Evolutionary conservation across 2,329 filamentous ascomycete species (phyloP).

Genomic region (Didymellaceae sp.): DNA sequence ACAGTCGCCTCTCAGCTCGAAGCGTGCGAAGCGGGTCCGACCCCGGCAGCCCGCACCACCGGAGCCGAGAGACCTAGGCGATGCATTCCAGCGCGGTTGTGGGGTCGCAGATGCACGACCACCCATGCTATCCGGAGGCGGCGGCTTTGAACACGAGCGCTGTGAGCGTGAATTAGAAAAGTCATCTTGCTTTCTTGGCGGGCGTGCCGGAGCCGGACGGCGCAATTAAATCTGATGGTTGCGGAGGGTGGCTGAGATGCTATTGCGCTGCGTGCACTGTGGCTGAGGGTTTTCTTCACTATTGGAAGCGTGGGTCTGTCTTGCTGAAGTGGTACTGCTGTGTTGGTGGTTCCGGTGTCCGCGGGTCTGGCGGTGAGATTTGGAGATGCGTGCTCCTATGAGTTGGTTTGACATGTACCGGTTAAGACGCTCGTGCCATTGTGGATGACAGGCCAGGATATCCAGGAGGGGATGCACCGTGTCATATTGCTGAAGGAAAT

Average conservation of each 20-base stretch:
- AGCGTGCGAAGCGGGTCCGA: constrained; percentile 2
- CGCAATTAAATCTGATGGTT: not conserved
- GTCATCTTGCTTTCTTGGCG: not conserved
- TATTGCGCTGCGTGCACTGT: not conserved
- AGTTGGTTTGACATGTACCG: no score
- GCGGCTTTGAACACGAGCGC: constrained; percentile 5
- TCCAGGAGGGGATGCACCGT: not conserved
- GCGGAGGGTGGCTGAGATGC: not conserved
- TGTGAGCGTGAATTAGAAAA: constrained; percentile 3
- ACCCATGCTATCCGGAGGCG: not conserved
- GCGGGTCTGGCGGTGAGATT: not conserved
- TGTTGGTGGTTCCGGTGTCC: not conserved
- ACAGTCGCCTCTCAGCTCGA: no score
- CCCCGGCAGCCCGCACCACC: constrained; percentile 2
- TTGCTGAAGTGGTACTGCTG: not conserved
- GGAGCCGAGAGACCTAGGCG: constrained; percentile 11
- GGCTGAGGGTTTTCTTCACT: no score
- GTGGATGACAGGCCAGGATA: not conserved
- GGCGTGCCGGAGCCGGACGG: not conserved
- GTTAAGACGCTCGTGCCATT: no score
- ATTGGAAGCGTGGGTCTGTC: no score
- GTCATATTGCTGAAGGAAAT: not conserved
- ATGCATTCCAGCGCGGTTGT: constrained; percentile 3
- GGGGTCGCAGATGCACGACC: not conserved
- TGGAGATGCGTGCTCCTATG: not conserved